Evolutionary conservation across 164 flowering plant genomes (phyloP).

Genomic region (Magnolia officinalis): DNA sequence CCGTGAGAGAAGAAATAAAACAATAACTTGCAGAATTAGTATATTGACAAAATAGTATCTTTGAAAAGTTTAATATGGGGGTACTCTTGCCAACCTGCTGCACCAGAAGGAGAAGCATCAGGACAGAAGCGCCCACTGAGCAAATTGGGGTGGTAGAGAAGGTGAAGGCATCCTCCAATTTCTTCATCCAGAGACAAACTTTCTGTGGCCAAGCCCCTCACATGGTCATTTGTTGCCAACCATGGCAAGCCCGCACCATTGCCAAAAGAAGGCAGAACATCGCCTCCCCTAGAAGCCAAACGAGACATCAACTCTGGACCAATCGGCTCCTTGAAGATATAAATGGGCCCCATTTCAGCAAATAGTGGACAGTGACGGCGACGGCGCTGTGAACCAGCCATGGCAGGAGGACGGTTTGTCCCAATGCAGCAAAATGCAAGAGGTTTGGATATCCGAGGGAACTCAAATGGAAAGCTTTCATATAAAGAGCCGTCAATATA

Average conservation of each 20-base stretch:
- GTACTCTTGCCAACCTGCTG: slow-evolving; percentile 54
- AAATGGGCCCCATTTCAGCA: slow-evolving; percentile 99
- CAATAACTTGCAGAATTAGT: neutral
- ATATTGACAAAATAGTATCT: neutral
- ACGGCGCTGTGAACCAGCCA: slow-evolving; percentile 97
- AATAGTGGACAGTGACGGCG: slow-evolving; percentile 96
- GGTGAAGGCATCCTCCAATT: slow-evolving; percentile 77
- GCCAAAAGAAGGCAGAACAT: slow-evolving; percentile 86
- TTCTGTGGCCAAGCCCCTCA: slow-evolving; percentile 63
- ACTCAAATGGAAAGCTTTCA: slow-evolving; percentile 92
- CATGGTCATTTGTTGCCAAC: slow-evolving; percentile 67
- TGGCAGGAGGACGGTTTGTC: slow-evolving; percentile 96
- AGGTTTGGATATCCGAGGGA: slow-evolving; percentile 89
- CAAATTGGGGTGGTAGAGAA: slow-evolving; percentile 88
- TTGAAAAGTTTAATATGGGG: neutral
- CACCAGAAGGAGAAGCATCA: slow-evolving; percentile 95
- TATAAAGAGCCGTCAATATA: slow-evolving; percentile 87
- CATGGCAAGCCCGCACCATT: slow-evolving; percentile 85
- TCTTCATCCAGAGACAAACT: slow-evolving; percentile 80
- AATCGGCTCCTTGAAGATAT: slow-evolving; percentile 91
- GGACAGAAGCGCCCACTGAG: slow-evolving; percentile 95
- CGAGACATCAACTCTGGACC: slow-evolving; percentile 91
- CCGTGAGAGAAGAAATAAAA: no score
- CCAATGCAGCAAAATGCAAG: slow-evolving; percentile 99
- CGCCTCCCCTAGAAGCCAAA: slow-evolving; percentile 95